A percentile compares a stretch with the other conserved stretches of the same genome.
Conservation (phyloP, 208 protist genomes). For the Leptomonas pyrrhocoris region DNA sequence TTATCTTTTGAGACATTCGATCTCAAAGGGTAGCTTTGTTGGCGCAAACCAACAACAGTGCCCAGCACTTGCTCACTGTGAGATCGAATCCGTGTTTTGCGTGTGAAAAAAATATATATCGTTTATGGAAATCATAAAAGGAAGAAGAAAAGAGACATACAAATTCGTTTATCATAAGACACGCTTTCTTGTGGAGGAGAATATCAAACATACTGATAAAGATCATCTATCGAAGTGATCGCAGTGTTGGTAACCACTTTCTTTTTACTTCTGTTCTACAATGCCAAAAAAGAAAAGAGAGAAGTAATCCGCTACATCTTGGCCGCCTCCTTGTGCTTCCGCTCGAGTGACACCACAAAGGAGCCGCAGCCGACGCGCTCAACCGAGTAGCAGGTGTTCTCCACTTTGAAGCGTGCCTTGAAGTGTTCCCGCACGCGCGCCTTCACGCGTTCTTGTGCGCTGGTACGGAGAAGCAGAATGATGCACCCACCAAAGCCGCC, state of each 20-base stretch:
- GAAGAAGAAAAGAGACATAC: background rate
- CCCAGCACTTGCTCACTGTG: background rate
- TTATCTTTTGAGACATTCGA: too few relatives aligned
- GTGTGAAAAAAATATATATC: too few relatives aligned
- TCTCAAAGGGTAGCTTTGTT: too few relatives aligned
- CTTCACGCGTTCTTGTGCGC: constrained; percentile 54
- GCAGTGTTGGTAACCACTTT: background rate
- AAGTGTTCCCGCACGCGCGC: constrained; percentile 54
- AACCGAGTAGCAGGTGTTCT: constrained; percentile 61
- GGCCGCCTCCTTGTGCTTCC: background rate
- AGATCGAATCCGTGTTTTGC: too few relatives aligned
- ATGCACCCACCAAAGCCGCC: constrained; percentile 92
- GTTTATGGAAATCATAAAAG: too few relatives aligned
- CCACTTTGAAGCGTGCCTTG: constrained; percentile 53
- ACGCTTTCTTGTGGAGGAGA: constrained; percentile 2
- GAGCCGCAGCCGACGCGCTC: constrained; percentile 50
- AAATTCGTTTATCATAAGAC: constrained; percentile 4
- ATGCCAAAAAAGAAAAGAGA: background rate
- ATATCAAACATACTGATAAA: constrained; percentile 13
- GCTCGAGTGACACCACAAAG: constrained; percentile 52
- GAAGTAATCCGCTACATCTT: constrained; percentile 3
- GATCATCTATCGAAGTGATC: background rate
- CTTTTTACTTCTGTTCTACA: background rate
- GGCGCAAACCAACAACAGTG: too few relatives aligned
- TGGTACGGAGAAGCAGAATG: constrained; percentile 61